Percentiles rank a stretch among this genome's conserved stretches.
phyloP scores from a whole-genome alignment of 2,329 filamentous ascomycete species.

The Aspergillus nomiae region DNA sequence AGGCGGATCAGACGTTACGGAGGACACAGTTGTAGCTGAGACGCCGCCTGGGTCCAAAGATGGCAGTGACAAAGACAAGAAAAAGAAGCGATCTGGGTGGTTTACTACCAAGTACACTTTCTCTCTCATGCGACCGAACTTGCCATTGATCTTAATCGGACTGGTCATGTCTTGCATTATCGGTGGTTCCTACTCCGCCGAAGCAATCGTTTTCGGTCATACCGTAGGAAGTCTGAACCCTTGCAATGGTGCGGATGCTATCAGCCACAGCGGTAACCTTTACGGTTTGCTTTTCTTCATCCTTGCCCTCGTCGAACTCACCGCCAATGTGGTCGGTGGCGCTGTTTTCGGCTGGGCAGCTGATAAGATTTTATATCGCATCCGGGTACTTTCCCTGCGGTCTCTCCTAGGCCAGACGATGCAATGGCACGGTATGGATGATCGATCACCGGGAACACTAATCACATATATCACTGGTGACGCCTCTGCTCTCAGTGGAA shows the following conservation, averaged over 20 bases:
- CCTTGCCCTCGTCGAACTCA: constrained; percentile 58
- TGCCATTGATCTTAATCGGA: constrained; percentile 49
- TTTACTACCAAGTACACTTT: constrained; percentile 34
- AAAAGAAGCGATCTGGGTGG: constrained; percentile 23
- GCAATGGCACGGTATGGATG: constrained; percentile 68
- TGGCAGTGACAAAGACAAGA: constrained; percentile 17
- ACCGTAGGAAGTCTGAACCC: constrained; percentile 59
- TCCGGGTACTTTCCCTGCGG: constrained; percentile 64
- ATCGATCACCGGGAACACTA: constrained; percentile 62
- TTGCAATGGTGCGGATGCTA: constrained; percentile 51
- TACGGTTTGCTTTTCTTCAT: constrained; percentile 62
- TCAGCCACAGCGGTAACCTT: constrained; percentile 53
- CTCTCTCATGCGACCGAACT: constrained; percentile 47
- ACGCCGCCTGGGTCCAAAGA: constrained; percentile 13
- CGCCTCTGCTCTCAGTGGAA: constrained; percentile 64
- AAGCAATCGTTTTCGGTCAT: constrained; percentile 61
- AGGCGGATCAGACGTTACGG: constrained; percentile 22
- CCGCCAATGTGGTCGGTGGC: constrained; percentile 63
- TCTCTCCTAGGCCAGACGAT: constrained; percentile 66
- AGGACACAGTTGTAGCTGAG: constrained; percentile 19
- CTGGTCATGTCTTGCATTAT: constrained; percentile 57
- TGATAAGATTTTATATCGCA: constrained; percentile 64
- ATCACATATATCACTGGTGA: constrained; percentile 71
- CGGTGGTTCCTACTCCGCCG: constrained; percentile 58
- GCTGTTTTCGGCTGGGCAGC: constrained; percentile 59